A percentile compares a stretch with the other conserved stretches of the same genome.
These are phyloP conservation scores for Sporothrix brunneoviolacea DNA, from an alignment of 2,329 filamentous ascomycete species.

Conservation along the genomic window DNA sequence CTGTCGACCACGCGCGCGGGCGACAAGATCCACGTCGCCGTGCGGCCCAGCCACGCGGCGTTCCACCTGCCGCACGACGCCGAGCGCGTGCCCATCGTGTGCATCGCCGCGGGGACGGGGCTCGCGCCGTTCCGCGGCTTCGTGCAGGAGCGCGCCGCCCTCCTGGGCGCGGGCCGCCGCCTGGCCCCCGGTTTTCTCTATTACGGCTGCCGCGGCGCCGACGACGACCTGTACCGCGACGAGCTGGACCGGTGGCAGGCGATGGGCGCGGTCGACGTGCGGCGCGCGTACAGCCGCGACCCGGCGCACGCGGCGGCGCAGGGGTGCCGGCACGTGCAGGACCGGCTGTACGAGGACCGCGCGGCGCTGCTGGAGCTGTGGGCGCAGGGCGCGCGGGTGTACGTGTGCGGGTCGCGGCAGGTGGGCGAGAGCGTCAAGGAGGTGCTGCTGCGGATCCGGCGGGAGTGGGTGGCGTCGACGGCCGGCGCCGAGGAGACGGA, in stretches of 20 bases:
- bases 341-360: slow-evolving; percentile 40
- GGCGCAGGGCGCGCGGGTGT: slow-evolving; percentile 42
- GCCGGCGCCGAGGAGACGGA: slow-evolving; percentile 24
- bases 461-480: slow-evolving; percentile 26
- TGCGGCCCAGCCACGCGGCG: slow-evolving; percentile 34
- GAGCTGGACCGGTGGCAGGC: slow-evolving; percentile 54
- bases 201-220: slow-evolving; percentile 17
- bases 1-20: slow-evolving; percentile 46
- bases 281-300: slow-evolving; percentile 51
- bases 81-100: slow-evolving; percentile 42
- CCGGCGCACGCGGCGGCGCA: slow-evolving; percentile 35
- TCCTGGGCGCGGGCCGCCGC: slow-evolving; percentile 36
- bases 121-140: slow-evolving; percentile 58
- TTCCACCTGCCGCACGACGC: slow-evolving; percentile 44
- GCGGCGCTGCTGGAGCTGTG: slow-evolving; percentile 28
- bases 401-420: slow-evolving; percentile 51
- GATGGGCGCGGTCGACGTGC: slow-evolving; percentile 53
- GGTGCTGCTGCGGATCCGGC: slow-evolving; percentile 28
- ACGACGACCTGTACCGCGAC: slow-evolving; percentile 39
- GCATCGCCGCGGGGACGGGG: slow-evolving; percentile 46
- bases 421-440: slow-evolving; percentile 37
- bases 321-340: slow-evolving; percentile 34
- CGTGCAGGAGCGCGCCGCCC: slow-evolving; percentile 51
- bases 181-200: slow-evolving; percentile 18
- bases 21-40: slow-evolving; percentile 43